phyloP scores from a whole-genome alignment of 2,329 filamentous ascomycete species.

The Penicillium sp. region DNA sequence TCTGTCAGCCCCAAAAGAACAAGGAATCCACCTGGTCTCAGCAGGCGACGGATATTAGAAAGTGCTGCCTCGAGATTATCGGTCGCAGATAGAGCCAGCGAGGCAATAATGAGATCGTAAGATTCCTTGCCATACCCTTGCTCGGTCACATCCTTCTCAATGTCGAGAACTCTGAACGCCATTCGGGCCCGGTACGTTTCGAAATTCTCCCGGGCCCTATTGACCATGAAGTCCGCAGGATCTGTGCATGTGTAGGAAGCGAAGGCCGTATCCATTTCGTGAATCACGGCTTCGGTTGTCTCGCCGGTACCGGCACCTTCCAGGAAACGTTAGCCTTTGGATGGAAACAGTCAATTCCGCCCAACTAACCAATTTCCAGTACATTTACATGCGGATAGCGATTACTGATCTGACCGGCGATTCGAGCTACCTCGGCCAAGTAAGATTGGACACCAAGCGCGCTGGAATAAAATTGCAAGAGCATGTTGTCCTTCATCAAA shows the following conservation, averaged over 20 bases:
- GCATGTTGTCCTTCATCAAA: constrained; percentile 35
- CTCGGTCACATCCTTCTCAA: constrained; percentile 30
- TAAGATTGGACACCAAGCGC: constrained; percentile 22
- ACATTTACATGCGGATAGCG: constrained; percentile 46
- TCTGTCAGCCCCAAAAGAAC: constrained; percentile 43
- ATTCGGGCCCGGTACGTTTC: constrained; percentile 26
- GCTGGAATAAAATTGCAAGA: constrained; percentile 36
- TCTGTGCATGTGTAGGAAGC: constrained; percentile 50
- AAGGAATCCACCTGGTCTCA: constrained; percentile 50
- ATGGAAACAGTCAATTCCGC: neutral
- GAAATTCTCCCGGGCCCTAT: constrained; percentile 33
- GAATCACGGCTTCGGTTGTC: constrained; percentile 10
- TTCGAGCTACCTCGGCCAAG: constrained; percentile 25
- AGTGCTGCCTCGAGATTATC: constrained; percentile 25
- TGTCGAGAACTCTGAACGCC: constrained; percentile 36
- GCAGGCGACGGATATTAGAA: constrained; percentile 35
- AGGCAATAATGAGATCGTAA: constrained; percentile 43
- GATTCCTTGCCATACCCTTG: constrained; percentile 36
- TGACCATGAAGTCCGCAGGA: constrained; percentile 44
- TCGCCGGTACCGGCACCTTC: constrained; percentile 18
- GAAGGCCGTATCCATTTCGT: constrained; percentile 22
- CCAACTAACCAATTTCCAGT: constrained; percentile 36
- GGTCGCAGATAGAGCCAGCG: constrained; percentile 30
- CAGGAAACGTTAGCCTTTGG: neutral
- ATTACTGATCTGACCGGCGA: constrained; percentile 38